phyloP scores from a whole-genome alignment of 805 yeast genomes.

The Spencermartinsiella europaea region DNA sequence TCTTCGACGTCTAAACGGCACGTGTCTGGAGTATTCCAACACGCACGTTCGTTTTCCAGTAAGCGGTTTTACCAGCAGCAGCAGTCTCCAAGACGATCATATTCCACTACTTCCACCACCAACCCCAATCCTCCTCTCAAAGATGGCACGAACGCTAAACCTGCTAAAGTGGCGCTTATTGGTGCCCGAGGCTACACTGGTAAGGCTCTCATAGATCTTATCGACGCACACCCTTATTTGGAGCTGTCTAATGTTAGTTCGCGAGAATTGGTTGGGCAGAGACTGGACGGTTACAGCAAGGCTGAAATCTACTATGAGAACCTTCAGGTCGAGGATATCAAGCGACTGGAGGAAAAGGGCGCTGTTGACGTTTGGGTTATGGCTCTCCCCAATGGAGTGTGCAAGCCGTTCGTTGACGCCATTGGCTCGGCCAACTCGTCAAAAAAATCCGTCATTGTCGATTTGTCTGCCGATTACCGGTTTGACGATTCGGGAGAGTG shows the following conservation, averaged over 20 bases:
- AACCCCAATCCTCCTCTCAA: slow-evolving; percentile 72
- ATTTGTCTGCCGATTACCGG: slow-evolving; percentile 92
- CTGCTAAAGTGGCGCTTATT: slow-evolving; percentile 80
- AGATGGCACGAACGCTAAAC: slow-evolving; percentile 54
- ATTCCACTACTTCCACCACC: slow-evolving; percentile 19
- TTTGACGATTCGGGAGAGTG: slow-evolving; percentile 85
- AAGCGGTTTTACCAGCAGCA: neutral
- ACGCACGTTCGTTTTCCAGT: slow-evolving; percentile 26
- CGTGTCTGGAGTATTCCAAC: slow-evolving; percentile 20
- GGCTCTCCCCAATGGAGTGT: slow-evolving; percentile 98
- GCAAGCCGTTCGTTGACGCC: slow-evolving; percentile 49
- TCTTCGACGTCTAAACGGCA: slow-evolving; percentile 13
- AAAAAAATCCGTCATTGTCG: slow-evolving; percentile 75
- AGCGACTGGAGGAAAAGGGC: slow-evolving; percentile 63
- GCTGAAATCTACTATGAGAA: slow-evolving; percentile 75
- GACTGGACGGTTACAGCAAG: slow-evolving; percentile 82
- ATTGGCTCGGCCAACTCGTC: slow-evolving; percentile 40
- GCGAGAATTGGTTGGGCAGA: slow-evolving; percentile 86
- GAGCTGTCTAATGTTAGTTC: slow-evolving; percentile 93
- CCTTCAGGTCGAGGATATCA: slow-evolving; percentile 81
- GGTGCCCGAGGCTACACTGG: slow-evolving; percentile 99
- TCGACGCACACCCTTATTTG: slow-evolving; percentile 80
- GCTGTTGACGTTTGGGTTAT: slow-evolving; percentile 96
- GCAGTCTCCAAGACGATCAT: slow-evolving; percentile 12
- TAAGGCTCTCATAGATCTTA: slow-evolving; percentile 80